Base-by-base conservation (phyloP, 2,329 filamentous ascomycete species). In the Sporothrix humicola region DNA sequence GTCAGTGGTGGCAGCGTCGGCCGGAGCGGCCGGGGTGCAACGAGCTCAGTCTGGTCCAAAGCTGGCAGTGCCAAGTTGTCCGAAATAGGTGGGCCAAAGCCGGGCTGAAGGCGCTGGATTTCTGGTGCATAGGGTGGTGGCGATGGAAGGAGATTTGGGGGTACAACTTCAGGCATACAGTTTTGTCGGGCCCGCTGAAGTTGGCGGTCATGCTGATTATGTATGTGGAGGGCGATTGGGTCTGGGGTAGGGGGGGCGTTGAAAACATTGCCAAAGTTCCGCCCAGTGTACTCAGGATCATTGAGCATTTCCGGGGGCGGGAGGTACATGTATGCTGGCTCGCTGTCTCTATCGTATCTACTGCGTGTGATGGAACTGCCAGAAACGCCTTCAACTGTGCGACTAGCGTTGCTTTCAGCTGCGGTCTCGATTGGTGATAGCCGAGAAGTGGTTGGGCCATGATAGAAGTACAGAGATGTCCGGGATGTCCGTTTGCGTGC, bases 31-130 rank as follows among this genome's bases (percentile, higher is more conserved):
- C 46, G 48, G 2, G 66, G 66, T 3, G 52, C 68, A 9, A 56
- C 37, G 10, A 58, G 13, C 1, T 58, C 50, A 2, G 52, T 44
- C 6, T 70, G 68, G 12, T 70, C 68, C 8, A 68, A 15, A 7
- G 65, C 52, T 37, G 65, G 65, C 46, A 68, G 44, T n/a, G 46
- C 23, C 65, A 68, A 31, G 46, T 31, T 52, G 68, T 70, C 26
- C 7, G 52, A 50, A 13, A 70, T 70, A 1, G 66, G 66, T 15
- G 26, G n/a, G 10, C 50, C 68, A 17, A 56, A 17, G 31, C 12
- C 20, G n/a, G 52, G 52, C 23, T 70, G 68, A n/a, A 46, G 23
- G 4, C 31, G 68, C 10, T 70, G 68, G 2, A n/a, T 42, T 15
- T 12, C 31, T 3, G 12, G 68, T 37, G 58, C 50, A 13, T 58